Evolutionary conservation across 2,329 filamentous ascomycete genomes (phyloP), one percentile per base, ranked within the genome.

Genomic region (Anisogramma anomala): DNA sequence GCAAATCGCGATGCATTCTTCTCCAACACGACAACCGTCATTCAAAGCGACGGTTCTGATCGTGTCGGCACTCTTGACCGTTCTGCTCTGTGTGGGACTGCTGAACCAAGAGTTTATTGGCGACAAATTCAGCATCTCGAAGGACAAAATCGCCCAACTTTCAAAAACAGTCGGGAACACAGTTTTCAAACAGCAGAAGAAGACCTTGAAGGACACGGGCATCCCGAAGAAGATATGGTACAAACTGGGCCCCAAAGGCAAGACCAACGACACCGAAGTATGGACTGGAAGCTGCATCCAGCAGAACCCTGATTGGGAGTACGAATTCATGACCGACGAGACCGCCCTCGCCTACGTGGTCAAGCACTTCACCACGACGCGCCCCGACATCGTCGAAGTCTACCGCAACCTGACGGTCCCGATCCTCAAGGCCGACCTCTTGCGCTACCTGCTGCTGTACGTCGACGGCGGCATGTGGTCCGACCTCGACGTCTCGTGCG

Each of bases 401-500:
- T 32, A 32, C 30, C 14, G 18, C 14, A 15, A 14, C 8, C 30
- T 32, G 14, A 14, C 18, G 18, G 18, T 32, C n/a, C 30, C 30
- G 3, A 32, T 32, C n/a, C 18, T 32, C n/a, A 32, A 32, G 18
- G 30, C 30, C 28, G 53, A 57, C 37, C 43, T 56, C 22, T 42
- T 57, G n/a, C 55, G 55, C 15, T 58, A 57, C 42, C 50, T 56
- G 2, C 36, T 57, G 7, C 52, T 58, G 7, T 41, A 43, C 4
- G 44, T 46, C 6, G 54, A 62, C 39, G 61, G 61, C 25, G 62
- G 67, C 18, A 50, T 68, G 10, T 78, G 76, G 53, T 64, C 71
- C 14, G 74, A 78, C 49, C 74, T 75, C 36, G 74, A 78, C 51
- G 72, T 77, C 18, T 67, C 76, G 51, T 69, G 69, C 9, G 22